Evolutionary conservation across 345 rosid species (phyloP).

Genomic region (Rubroshorea leprosula): DNA sequence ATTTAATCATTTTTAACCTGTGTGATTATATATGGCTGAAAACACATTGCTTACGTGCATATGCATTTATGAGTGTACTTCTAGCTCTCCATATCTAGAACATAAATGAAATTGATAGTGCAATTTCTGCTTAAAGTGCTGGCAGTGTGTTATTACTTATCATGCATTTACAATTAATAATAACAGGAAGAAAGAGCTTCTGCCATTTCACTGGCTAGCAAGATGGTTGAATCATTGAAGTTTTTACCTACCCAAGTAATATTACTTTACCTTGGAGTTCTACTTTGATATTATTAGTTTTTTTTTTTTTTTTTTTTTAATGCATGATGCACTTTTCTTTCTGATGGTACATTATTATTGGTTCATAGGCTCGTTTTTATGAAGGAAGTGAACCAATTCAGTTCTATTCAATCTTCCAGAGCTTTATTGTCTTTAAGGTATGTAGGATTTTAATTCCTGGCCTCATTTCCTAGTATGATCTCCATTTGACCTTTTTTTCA

Average conservation of each 20-base stretch:
- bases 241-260: constrained; percentile 75
- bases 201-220: constrained; percentile 68
- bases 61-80: not conserved
- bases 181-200: constrained; percentile 78
- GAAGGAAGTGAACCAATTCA: constrained; percentile 95
- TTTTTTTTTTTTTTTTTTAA: not conserved
- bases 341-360: constrained; percentile 18
- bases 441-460: constrained; percentile 19
- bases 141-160: too few species aligned
- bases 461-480: constrained; percentile 7
- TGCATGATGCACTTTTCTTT: constrained; percentile 9
- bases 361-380: constrained; percentile 66
- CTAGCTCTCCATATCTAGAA: not conserved
- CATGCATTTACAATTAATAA: not conserved
- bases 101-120: not conserved
- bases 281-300: constrained; percentile 3
- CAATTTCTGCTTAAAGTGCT: not conserved
- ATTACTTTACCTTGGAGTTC: constrained; percentile 16
- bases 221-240: constrained; percentile 89
- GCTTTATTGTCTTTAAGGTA: constrained; percentile 87
- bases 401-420: constrained; percentile 84
- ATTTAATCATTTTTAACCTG: constrained; percentile 8
- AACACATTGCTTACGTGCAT: not conserved
- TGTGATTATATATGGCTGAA: too few species aligned
- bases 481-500: constrained; percentile 1